Percentiles rank a stretch among this genome's conserved stretches.
These are phyloP conservation scores for Rubus idaeus DNA, from an alignment of 306 rosid genomes.

Conservation along the genomic window DNA sequence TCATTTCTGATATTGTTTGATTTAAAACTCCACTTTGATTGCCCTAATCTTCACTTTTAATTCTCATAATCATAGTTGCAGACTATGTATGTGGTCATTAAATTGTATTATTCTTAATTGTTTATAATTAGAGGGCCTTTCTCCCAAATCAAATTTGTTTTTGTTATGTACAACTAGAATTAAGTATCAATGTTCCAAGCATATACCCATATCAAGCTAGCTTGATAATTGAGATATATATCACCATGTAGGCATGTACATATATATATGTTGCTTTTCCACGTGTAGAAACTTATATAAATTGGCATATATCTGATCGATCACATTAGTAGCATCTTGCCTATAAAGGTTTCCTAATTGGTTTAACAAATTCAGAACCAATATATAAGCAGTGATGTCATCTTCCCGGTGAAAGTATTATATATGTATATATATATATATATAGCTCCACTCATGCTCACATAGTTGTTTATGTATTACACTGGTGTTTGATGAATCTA, in stretches of 20 bases:
- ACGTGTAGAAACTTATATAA: not conserved
- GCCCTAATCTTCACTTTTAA: conserved; percentile 29
- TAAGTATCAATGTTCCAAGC: too few species aligned
- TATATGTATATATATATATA: conserved; percentile 9
- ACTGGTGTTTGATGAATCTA: conserved; percentile 39
- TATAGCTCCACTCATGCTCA: conserved; percentile 36
- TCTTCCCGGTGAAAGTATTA: conserved; percentile 28
- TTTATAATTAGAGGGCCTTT: not conserved
- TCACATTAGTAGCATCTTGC: not conserved
- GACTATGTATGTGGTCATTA: conserved; percentile 18
- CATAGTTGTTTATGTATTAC: conserved; percentile 25
- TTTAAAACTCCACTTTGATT: conserved; percentile 35
- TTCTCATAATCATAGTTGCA: conserved; percentile 5
- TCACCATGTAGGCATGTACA: too few species aligned
- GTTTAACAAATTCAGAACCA: conserved; percentile 17
- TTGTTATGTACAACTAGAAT: too few species aligned
- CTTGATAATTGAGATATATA: too few species aligned
- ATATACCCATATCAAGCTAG: too few species aligned
- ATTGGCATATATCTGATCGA: not conserved
- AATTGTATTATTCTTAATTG: not conserved
- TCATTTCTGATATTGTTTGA: conserved; percentile 40
- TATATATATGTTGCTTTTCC: not conserved
- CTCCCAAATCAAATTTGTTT: not conserved
- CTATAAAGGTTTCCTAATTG: not conserved
- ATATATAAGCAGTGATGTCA: conserved; percentile 36